Base-by-base conservation (phyloP, 768 basidiomycete species). In the Sutorius australiensis region DNA sequence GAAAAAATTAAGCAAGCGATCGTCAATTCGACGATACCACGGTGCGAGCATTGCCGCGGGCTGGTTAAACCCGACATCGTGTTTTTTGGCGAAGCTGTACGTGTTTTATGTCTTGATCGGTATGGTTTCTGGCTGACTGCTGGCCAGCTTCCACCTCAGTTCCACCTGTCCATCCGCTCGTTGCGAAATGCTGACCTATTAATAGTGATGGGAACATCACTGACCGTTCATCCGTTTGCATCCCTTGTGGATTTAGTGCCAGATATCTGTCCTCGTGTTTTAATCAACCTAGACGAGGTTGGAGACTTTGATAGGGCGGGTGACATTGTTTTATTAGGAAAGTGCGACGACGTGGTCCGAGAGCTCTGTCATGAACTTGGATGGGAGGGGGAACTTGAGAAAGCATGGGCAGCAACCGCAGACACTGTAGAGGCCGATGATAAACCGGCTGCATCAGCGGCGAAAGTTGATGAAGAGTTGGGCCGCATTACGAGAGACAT, bases 21-120 rank as follows among this genome's bases (percentile, higher is more conserved):
- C 31, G 67, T 77, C 52, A 67, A 72, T n/a, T 83, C 83, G 38
- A 68, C 80, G 55, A 59, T 68, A 47, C 84, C 93, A 6, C 77
- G 72, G 44, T 98, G 95, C 65, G 64, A 75, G 32, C 50, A 61
- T 19, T 93, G 92, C 57, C 74, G 72, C 1, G 92, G 91, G 0
- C 74, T 91, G 36, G 84, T 94, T 14, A 93, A 95, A 68, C 92
- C 92, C n/a, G 89, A 95, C 62, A 95, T 95, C 39, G 90, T 95
- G 12, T 95, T 95, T 72, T 95, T 95, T 62, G 92, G 94, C 21
- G 89, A 92, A 71, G 64, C 77, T 34, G 85, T 88, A 64, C 31
- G 83, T 72, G 14, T 32, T n/a, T 16, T 40, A 32, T 13, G 13
- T 41, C 30, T 49, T 11, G 19, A 43, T 38, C 3, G n/a, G 13